Evolutionary conservation across 305 asterid species (phyloP).

Genomic region (Fraxinus sp.): DNA sequence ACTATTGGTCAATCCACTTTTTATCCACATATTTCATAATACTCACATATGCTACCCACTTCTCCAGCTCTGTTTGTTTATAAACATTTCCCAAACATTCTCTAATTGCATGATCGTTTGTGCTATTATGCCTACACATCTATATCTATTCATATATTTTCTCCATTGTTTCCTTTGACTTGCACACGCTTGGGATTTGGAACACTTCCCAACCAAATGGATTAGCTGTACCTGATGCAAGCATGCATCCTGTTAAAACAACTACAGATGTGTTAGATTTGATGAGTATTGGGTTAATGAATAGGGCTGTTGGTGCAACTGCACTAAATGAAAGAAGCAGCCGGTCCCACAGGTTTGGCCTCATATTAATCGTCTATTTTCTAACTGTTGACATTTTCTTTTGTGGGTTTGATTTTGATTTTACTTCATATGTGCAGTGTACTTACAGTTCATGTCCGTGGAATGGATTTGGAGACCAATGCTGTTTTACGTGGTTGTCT

Average conservation of each 20-base stretch:
- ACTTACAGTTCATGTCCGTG: constrained; percentile 90
- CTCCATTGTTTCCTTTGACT: constrained; percentile 61
- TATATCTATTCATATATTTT: constrained; percentile 7
- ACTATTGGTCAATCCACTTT: neutral
- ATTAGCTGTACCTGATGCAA: constrained; percentile 95
- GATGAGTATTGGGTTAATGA: constrained; percentile 79
- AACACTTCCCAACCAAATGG: constrained; percentile 87
- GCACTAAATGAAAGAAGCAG: constrained; percentile 96
- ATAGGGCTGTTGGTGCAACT: constrained; percentile 92
- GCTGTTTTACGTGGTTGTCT: constrained; percentile 77
- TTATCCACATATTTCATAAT: neutral
- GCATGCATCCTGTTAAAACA: constrained; percentile 82
- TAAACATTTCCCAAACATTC: neutral
- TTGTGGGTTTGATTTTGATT: constrained; percentile 21
- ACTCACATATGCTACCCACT: neutral
- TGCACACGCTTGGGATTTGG: constrained; percentile 94
- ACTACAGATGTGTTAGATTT: constrained; percentile 76
- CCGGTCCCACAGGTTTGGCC: constrained; percentile 80
- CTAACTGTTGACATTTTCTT: constrained; percentile 18
- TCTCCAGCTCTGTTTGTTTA: neutral
- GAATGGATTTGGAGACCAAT: constrained; percentile 76
- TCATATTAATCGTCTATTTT: neutral
- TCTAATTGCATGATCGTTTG: constrained; percentile 2
- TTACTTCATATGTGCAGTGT: constrained; percentile 47
- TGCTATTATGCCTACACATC: constrained; percentile 9